Conservation (phyloP, 495 filamentous ascomycete species). For the Penicillium samsonianum region DNA sequence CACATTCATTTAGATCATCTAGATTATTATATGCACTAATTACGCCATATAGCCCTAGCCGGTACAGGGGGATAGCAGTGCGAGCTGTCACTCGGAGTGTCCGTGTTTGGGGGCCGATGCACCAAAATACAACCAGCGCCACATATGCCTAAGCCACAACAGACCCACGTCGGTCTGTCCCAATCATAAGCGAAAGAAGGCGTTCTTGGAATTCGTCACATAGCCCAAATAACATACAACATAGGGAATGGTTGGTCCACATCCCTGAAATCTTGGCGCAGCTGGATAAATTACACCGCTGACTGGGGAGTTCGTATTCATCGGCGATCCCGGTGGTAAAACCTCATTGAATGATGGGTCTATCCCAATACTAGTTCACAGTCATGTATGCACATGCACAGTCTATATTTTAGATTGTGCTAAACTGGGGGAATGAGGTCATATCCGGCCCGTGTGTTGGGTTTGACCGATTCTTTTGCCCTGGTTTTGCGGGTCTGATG, state of each 20-base stretch:
- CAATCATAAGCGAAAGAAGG: slow-evolving; percentile 4
- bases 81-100: slow-evolving; percentile 18
- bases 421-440: slow-evolving; percentile 12
- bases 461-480: slow-evolving; percentile 11
- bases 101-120: slow-evolving; percentile 21
- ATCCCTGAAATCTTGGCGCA: slow-evolving; percentile 24
- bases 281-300: slow-evolving; percentile 26
- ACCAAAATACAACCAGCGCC: slow-evolving; percentile 18
- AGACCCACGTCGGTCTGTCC: neutral
- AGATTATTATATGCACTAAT: neutral
- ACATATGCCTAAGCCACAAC: slow-evolving; percentile 24
- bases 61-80: slow-evolving; percentile 1
- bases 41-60: slow-evolving; percentile 18
- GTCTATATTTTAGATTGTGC: slow-evolving; percentile 3
- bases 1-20: neutral
- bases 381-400: slow-evolving; percentile 1
- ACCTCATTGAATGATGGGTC: neutral
- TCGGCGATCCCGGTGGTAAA: slow-evolving; percentile 28
- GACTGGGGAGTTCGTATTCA: slow-evolving; percentile 14
- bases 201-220: neutral
- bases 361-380: neutral
- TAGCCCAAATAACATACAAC: neutral
- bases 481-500: neutral
- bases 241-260: slow-evolving; percentile 3
- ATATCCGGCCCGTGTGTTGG: slow-evolving; percentile 2